Evolutionary conservation across 352 stramenopile species (phyloP), one percentile per base, ranked within the genome.

Genomic region (Globisporangium lucens): DNA sequence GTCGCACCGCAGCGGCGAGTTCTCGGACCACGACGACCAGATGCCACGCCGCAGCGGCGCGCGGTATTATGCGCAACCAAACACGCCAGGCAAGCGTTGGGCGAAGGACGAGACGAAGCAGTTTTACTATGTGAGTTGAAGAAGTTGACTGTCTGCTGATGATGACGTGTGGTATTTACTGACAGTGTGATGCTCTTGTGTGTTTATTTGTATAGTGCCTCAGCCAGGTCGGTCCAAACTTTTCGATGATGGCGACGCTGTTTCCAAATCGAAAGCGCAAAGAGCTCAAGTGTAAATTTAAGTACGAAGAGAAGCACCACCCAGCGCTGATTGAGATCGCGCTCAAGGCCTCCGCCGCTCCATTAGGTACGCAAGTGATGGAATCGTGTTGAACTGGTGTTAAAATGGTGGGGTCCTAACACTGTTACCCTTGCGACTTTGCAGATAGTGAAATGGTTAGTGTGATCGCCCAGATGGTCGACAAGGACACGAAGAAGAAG

Each of bases 231-330:
- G 87, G 87, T 12, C 79, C 83, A 2, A 92, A 94, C 75, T 95
- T 95, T 52, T 93, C 85, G 6, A 90, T 95, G 76, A 94, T 95
- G 85, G 84, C 84, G 52, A 92, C 87, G 24, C 68, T 95, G 6
- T 95, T 95, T 63, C 85, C 87, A 24, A 86, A 78, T n/a, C 76
- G 87, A 22, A 92, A 89, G 69, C 87, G 85, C 20, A 87, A 89
- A 67, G 87, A 95, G 56, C 74, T 95, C 20, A 95, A 95, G 75
- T 85, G 79, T 70, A 95, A 95, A 62, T 95, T 95, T 69, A 95
- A 95, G 65, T 90, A 83, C 43, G 87, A 95, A 61, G 87, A 95
- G 69, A 95, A 91, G 75, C 77, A 87, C 51, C 83, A 93, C 43
- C 75, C 80, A 1, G 71, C 67, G 38, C 71, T 95, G 13, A 91